phyloP scores from a whole-genome alignment of 78 protist genomes.

The Emiliania huxleyi region DNA sequence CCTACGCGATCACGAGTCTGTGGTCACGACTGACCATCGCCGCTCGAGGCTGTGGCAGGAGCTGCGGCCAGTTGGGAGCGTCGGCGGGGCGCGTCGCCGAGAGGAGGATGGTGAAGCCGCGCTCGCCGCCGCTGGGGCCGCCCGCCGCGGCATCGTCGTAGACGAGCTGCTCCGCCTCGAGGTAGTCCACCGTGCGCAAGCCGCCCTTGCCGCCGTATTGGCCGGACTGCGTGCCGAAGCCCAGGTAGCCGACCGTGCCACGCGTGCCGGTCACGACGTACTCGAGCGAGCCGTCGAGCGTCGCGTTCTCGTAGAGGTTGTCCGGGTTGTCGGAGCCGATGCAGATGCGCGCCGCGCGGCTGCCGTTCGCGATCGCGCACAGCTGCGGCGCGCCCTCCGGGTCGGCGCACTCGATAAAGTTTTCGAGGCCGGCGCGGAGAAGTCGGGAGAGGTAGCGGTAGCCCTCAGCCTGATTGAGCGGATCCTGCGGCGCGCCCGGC shows the following conservation, averaged over 20 bases:
- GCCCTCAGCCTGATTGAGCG: slow-evolving; percentile 33
- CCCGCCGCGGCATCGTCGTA: neutral
- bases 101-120: neutral
- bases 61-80: neutral
- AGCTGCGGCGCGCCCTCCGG: neutral
- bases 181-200: neutral
- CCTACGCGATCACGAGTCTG: no score
- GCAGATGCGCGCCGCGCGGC: neutral
- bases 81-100: neutral
- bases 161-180: neutral
- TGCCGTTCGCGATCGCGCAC: slow-evolving; percentile 4
- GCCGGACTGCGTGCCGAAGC: slow-evolving; percentile 33
- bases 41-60: neutral
- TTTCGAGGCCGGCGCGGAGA: slow-evolving; percentile 23
- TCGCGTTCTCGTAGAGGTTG: slow-evolving; percentile 28
- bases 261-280: slow-evolving; percentile 19
- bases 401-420: slow-evolving; percentile 19
- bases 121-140: neutral
- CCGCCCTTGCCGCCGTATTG: slow-evolving; percentile 12
- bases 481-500: slow-evolving; percentile 8
- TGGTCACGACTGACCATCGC: no score
- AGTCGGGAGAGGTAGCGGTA: slow-evolving; percentile 37
- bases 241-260: slow-evolving; percentile 27
- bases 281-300: neutral
- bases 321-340: slow-evolving; percentile 37